Base-by-base conservation (phyloP, 768 basidiomycete genomes). In the Boletus vinaceobasis region DNA sequence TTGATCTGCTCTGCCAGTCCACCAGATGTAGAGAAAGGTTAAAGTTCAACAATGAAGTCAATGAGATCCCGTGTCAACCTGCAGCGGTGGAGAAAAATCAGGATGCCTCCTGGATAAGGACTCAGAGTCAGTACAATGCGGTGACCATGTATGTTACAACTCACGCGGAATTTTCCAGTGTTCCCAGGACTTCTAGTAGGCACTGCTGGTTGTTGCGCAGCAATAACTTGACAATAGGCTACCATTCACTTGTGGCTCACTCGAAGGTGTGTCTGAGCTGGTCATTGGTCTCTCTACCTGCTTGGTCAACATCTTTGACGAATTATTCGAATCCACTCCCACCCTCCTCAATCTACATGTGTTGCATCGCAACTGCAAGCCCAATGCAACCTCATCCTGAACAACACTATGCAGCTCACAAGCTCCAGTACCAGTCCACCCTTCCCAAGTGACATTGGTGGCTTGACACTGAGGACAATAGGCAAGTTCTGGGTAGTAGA, bases 11-110 rank as follows among this genome's bases (percentile, higher is more conserved):
- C 53, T 23, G 23, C 23, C 23, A 23, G 23, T 23, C 23, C 23
- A 23, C 23, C 23, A 4, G 23, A 23, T 23, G 48, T 55, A 2
- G 27, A 37, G 5, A 42, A 55, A 6, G 53, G 42, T 2, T 9
- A 11, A 1, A 43, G 27, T n/a, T 55, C 19, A 2, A 50, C 7
- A 5, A 44, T 42, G 0, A 55, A 27, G 27, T 50, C 26, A 1
- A 50, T 40, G 3, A 50, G 48, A 14, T 50, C 38, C 7, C 29
- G 4, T 0, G 38, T 50, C 19, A 50, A 33, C 3, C 38, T 5
- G 2, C 49, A 50, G 31, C 19, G 5, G 49, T 50, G 49, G 38
- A 50, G 48, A 9, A 50, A 50, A 32, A 50, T 32, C 1, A 10
- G 38, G 1, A 38, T 38, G 15, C 38, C 15, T 1, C 48, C 49